phyloP scores from a whole-genome alignment of 1,284 basidiomycete genomes.

The Ceratobasidium sp. region DNA sequence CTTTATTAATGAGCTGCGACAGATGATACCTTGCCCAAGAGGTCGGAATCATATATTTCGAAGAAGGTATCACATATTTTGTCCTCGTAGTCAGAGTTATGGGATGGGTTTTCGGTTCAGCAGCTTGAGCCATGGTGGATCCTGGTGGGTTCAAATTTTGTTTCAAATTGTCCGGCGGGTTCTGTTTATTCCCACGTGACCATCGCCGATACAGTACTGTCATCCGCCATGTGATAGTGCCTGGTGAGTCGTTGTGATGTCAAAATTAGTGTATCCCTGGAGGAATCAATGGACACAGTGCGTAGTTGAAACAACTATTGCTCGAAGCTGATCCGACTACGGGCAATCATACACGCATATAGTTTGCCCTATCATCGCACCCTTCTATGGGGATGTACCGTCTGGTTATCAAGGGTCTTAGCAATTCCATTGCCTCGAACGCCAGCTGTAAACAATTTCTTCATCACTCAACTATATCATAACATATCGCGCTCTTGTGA shows the following conservation, averaged over 20 bases:
- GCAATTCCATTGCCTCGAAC: too few species aligned
- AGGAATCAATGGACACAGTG: not conserved
- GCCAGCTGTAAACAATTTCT: too few species aligned
- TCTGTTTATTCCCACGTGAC: constrained; percentile 10
- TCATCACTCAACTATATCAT: too few species aligned
- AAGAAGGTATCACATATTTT: constrained; percentile 83
- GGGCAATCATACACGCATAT: too few species aligned
- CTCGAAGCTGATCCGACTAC: not conserved
- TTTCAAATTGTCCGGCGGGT: constrained; percentile 17
- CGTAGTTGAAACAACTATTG: not conserved
- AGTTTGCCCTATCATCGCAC: too few species aligned
- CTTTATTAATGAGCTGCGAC: constrained; percentile 98
- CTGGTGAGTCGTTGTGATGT: not conserved
- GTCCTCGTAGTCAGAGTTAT: constrained; percentile 87
- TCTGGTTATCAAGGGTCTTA: too few species aligned
- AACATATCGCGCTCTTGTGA: too few species aligned
- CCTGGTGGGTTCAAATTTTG: constrained; percentile 25
- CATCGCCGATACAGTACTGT: not conserved
- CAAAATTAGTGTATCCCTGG: not conserved
- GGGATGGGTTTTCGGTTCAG: constrained; percentile 61
- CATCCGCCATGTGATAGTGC: not conserved
- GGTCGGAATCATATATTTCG: constrained; percentile 94
- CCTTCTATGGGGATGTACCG: too few species aligned
- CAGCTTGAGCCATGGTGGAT: not conserved
- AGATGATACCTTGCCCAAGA: constrained; percentile 95